Conservation (phyloP, 805 yeast species). For the Lipomyces lipofer region DNA sequence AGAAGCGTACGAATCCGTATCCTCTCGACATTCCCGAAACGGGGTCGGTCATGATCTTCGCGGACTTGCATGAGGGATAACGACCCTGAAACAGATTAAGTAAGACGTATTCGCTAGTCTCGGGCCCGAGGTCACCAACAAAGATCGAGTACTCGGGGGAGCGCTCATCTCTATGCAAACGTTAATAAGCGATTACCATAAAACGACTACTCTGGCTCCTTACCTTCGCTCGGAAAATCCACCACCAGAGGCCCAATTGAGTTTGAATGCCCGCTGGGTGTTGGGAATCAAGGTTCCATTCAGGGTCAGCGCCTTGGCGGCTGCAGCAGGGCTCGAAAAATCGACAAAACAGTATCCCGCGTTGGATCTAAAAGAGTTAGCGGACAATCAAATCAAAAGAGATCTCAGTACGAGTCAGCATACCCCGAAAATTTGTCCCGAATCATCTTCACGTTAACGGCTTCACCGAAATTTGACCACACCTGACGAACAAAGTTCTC, state of each 20-base stretch:
- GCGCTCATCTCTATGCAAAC: constrained; percentile 34
- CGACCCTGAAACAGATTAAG: constrained; percentile 65
- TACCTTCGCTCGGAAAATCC: constrained; percentile 36
- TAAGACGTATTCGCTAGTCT: constrained; percentile 65
- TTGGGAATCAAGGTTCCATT: constrained; percentile 73
- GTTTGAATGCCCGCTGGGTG: constrained; percentile 56
- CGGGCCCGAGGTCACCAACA: constrained; percentile 81
- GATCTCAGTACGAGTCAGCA: neutral
- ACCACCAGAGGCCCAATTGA: constrained; percentile 79
- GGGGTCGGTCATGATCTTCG: constrained; percentile 76
- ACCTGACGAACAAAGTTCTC: constrained; percentile 64
- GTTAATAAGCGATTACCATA: neutral
- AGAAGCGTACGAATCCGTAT: constrained; percentile 85
- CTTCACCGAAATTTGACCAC: constrained; percentile 72
- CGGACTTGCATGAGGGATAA: constrained; percentile 73
- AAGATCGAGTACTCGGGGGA: constrained; percentile 65
- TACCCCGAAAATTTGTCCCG: constrained; percentile 56
- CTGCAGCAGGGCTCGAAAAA: constrained; percentile 60
- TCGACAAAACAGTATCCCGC: constrained; percentile 84
- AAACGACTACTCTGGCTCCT: neutral
- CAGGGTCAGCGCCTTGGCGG: constrained; percentile 58
- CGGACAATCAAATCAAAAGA: neutral
- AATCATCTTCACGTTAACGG: constrained; percentile 65
- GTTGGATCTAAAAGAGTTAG: constrained; percentile 39
- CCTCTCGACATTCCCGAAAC: constrained; percentile 72